phyloP scores from a whole-genome alignment of 2,329 filamentous ascomycete species.

The Zasmidium citrigriseum region DNA sequence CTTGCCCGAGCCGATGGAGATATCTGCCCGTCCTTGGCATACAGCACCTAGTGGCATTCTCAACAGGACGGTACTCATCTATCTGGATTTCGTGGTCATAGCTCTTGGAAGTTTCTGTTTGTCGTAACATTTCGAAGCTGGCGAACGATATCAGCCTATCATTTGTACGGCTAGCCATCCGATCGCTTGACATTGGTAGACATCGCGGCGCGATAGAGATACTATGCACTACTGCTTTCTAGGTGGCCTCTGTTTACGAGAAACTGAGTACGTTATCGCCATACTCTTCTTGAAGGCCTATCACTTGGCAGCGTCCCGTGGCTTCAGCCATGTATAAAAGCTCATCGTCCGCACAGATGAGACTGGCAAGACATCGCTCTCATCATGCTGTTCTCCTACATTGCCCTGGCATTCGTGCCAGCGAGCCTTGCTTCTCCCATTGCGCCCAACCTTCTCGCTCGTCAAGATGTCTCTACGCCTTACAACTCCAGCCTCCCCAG shows the following conservation, averaged over 20 bases:
- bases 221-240: too few species aligned
- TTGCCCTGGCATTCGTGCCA: not conserved
- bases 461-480: slow-evolving; percentile 15
- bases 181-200: too few species aligned
- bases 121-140: too few species aligned
- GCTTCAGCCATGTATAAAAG: not conserved
- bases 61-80: too few species aligned
- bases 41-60: too few species aligned
- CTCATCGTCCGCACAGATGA: not conserved
- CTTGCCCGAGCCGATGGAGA: not conserved
- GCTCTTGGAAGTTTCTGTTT: too few species aligned
- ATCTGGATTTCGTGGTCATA: too few species aligned
- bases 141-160: too few species aligned
- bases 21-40: not conserved
- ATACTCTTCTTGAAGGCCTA: not conserved
- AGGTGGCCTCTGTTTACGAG: too few species aligned
- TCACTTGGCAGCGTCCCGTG: not conserved
- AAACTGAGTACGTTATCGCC: not conserved
- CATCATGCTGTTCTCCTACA: not conserved
- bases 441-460: not conserved
- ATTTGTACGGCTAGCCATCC: too few species aligned
- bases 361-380: not conserved
- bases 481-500: slow-evolving; percentile 54
- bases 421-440: not conserved
- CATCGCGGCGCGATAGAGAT: too few species aligned